phyloP scores from a whole-genome alignment of 352 stramenopile genomes.

The Phytophthora sojae region DNA sequence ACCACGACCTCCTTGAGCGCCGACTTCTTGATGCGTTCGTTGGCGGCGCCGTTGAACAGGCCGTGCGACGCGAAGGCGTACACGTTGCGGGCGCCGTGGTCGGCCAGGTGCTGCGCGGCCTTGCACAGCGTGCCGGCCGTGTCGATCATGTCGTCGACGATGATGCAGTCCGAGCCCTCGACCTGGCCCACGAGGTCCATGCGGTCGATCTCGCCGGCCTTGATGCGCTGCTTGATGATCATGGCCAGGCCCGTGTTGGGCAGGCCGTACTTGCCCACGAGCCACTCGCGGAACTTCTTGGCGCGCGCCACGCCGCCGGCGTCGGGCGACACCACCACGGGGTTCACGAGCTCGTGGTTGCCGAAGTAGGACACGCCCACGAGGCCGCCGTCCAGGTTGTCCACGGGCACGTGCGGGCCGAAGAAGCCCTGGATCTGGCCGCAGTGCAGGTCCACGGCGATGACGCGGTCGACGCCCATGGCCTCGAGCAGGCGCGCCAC shows the following conservation, averaged over 20 bases:
- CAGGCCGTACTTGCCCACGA: slow-evolving; percentile 97
- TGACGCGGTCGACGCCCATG: slow-evolving; percentile 90
- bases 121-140: slow-evolving; percentile 99
- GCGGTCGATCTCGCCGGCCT: slow-evolving; percentile 96
- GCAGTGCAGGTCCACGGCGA: slow-evolving; percentile 89
- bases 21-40: slow-evolving; percentile 91
- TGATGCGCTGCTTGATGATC: slow-evolving; percentile 99
- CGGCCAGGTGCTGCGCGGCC: slow-evolving; percentile 96
- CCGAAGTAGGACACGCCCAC: slow-evolving; percentile 96
- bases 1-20: slow-evolving; percentile 93
- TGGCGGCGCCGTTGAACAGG: slow-evolving; percentile 95
- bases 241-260: slow-evolving; percentile 98
- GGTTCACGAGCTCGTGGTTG: slow-evolving; percentile 98
- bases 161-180: slow-evolving; percentile 99
- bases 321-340: slow-evolving; percentile 99
- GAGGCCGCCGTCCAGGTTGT: slow-evolving; percentile 97
- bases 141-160: slow-evolving; percentile 99
- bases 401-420: slow-evolving; percentile 97
- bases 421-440: slow-evolving; percentile 98
- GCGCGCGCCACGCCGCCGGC: slow-evolving; percentile 98
- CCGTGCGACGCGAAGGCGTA: slow-evolving; percentile 99
- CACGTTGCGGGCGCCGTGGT: slow-evolving; percentile 97
- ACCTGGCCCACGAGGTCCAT: slow-evolving; percentile 99
- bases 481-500: slow-evolving; percentile 88
- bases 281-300: slow-evolving; percentile 99